Base-by-base conservation (phyloP, 23 red algal species). In the Gracilaria domingensis region DNA sequence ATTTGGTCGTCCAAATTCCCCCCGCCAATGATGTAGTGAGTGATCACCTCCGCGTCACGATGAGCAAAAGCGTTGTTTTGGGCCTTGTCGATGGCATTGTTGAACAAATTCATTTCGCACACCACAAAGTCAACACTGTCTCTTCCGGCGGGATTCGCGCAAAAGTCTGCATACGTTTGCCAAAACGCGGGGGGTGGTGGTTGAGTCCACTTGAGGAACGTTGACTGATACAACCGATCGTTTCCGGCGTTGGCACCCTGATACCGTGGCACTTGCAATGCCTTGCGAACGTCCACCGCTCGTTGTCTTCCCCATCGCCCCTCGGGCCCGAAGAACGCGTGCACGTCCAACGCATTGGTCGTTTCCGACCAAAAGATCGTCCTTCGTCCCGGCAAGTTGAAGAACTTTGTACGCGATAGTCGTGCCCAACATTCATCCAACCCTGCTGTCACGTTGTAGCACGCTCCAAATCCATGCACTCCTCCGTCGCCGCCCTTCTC, bases 21-120 rank as follows among this genome's bases (percentile, higher is more conserved):
- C 1, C 86, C 75, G 12, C 86, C 86, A 34, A 90, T 80, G 36
- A 90, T 90, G 75, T 90, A 90, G 75, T 90, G 86, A 30, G 86
- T 90, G 74, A 90, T 90, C n/a, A 90, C 51, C 37, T 67, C 32
- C 32, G 86, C 86, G 51, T 59, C 75, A 39, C 86, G 86, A 51
- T 90, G 86, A 21, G 86, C 86, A 57, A 90, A 90, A 36, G 86
- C 47, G 33, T 90, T 90, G 59, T 90, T 72, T 29, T 57, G 74
- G n/a, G 16, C 2, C 25, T 59, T 64, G 62, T 90, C 74, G 39
- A 90, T 90, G 58, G 86, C 86, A 60, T 90, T 90, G 73, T 80
- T 80, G 45, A 90, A 90, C 74, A 90, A 81, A 71, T 90, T 90
- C 56, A 90, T 78, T 56, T 90, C 74, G 36, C 86, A 90, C 34